Evolutionary conservation across 1,139 yeast species (phyloP).

Genomic region (Pneumocystis jirovecii): DNA sequence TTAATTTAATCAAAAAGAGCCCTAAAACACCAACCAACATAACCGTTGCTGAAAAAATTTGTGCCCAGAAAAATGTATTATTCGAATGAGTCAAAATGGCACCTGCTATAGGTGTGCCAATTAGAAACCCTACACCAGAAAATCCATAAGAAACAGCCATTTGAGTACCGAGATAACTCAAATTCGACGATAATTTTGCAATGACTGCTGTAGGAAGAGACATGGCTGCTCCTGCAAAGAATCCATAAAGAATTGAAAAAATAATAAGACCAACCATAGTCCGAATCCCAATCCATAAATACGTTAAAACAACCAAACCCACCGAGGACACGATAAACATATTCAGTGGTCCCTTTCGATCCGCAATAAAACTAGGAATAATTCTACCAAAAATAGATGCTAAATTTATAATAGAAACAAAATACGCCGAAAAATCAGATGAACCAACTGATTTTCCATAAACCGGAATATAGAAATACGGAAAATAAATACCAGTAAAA

Average conservation of each 20-base stretch:
- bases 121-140: slow-evolving; percentile 31
- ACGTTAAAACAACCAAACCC: slow-evolving; percentile 18
- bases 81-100: slow-evolving; percentile 23
- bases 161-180: slow-evolving; percentile 37
- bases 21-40: neutral
- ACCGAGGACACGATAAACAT: slow-evolving; percentile 24
- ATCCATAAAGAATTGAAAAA: slow-evolving; percentile 37
- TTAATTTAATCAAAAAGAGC: neutral
- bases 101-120: slow-evolving; percentile 41
- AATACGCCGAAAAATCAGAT: slow-evolving; percentile 14
- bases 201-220: slow-evolving; percentile 31
- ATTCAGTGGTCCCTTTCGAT: slow-evolving; percentile 32
- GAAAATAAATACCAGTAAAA: slow-evolving; percentile 25
- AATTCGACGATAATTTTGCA: slow-evolving; percentile 38
- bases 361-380: slow-evolving; percentile 34
- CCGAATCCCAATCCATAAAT: slow-evolving; percentile 20
- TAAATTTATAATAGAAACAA: slow-evolving; percentile 37
- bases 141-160: slow-evolving; percentile 39
- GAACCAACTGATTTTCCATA: slow-evolving; percentile 19
- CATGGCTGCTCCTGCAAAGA: slow-evolving; percentile 31
- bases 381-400: slow-evolving; percentile 38
- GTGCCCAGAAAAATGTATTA: neutral
- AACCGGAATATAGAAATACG: slow-evolving; percentile 25
- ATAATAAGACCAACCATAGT: slow-evolving; percentile 19
- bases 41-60: neutral